Conservation (phyloP, 2,329 filamentous ascomycete species). For the Trichophyton equinum region DNA sequence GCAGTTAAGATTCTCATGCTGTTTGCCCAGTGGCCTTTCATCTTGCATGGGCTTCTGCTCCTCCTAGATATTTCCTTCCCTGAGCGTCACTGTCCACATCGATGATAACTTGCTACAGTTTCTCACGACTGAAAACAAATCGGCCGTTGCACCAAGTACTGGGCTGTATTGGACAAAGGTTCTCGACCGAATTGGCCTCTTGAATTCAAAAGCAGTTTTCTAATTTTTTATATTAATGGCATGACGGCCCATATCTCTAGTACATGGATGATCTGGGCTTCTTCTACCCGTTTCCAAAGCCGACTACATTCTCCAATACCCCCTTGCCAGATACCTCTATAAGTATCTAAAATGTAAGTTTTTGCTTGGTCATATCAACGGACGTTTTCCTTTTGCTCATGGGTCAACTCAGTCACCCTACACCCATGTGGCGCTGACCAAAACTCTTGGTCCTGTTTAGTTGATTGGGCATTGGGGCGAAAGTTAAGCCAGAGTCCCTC, state of each 20-base stretch:
- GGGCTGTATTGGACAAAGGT: neutral
- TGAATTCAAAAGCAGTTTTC: neutral
- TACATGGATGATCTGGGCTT: neutral
- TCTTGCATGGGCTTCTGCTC: neutral
- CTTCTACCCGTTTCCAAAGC: neutral
- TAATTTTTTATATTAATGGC: neutral
- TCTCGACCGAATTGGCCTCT: neutral
- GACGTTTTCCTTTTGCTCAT: neutral
- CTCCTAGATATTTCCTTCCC: neutral
- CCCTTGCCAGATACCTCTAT: neutral
- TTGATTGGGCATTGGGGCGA: too few species aligned
- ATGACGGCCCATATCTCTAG: neutral
- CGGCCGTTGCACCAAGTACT: neutral
- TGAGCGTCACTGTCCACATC: neutral
- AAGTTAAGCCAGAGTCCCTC: too few species aligned
- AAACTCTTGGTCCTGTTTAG: neutral
- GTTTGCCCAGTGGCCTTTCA: neutral
- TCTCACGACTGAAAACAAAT: neutral
- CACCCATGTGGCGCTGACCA: neutral
- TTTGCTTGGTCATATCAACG: neutral
- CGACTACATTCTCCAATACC: neutral
- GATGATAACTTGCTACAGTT: neutral
- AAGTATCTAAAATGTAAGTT: neutral
- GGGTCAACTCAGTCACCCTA: neutral
- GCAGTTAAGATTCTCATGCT: neutral